phyloP scores from a whole-genome alignment of 352 stramenopile genomes.

The Globisporangium polare region DNA sequence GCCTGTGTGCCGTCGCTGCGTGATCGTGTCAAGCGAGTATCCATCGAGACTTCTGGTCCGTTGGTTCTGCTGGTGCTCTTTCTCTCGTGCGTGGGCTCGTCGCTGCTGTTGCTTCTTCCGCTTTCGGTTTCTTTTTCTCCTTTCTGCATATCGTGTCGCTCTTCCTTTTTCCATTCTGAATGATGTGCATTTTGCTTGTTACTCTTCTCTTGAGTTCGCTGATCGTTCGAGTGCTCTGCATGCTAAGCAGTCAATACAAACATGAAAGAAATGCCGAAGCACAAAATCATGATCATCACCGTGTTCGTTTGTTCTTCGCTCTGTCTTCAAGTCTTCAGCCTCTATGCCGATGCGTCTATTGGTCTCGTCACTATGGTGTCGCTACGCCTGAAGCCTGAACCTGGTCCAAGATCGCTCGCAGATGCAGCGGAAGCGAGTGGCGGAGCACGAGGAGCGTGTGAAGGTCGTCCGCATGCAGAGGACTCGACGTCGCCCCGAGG shows the following conservation, averaged over 20 bases:
- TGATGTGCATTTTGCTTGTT: neutral
- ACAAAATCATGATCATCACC: neutral
- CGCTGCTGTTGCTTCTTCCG: conserved; percentile 11
- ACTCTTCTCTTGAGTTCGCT: neutral
- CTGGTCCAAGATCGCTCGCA: conserved; percentile 36
- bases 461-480: conserved; percentile 58
- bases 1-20: conserved; percentile 49
- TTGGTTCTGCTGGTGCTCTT: neutral
- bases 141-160: conserved; percentile 7
- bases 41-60: conserved; percentile 1
- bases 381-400: neutral
- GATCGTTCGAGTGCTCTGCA: conserved; percentile 9
- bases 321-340: neutral
- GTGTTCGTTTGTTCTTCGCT: neutral
- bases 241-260: conserved; percentile 6
- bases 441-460: conserved; percentile 56
- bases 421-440: conserved; percentile 37
- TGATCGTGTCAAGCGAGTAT: conserved; percentile 17
- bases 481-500: conserved; percentile 44
- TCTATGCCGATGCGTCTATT: conserved; percentile 2
- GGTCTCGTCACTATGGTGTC: neutral
- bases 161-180: conserved; percentile 6
- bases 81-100: conserved; percentile 10
- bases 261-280: conserved; percentile 1
- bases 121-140: conserved; percentile 11